Percentiles rank a stretch among this genome's conserved stretches.
Evolutionary conservation across 108 stramenopile genomes (phyloP).

Genomic region (Skeletonema menzelii): DNA sequence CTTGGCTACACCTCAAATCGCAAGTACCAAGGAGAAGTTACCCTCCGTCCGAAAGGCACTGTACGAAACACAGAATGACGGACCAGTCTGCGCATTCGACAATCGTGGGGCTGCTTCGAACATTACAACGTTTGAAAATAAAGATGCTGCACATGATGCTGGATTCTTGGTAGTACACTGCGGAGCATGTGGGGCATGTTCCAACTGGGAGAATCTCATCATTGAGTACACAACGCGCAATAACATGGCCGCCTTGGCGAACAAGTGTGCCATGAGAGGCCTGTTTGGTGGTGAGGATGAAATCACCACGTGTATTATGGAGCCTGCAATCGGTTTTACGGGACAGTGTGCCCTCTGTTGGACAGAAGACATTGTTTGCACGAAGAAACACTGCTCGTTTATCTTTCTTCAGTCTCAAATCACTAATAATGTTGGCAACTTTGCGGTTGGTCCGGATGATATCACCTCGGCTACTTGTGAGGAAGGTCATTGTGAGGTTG

Average conservation of each 20-base stretch:
- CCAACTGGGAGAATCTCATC: slow-evolving; percentile 51
- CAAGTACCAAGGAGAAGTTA: slow-evolving; percentile 7
- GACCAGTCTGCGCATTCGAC: slow-evolving; percentile 60
- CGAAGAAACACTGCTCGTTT: slow-evolving; percentile 53
- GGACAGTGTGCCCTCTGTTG: slow-evolving; percentile 53
- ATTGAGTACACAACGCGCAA: slow-evolving; percentile 48
- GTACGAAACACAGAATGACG: slow-evolving; percentile 40
- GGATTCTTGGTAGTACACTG: slow-evolving; percentile 57
- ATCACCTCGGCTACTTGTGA: slow-evolving; percentile 54
- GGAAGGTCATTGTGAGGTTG: slow-evolving; percentile 50
- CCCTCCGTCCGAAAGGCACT: slow-evolving; percentile 31
- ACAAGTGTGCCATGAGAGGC: slow-evolving; percentile 33
- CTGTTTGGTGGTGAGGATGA: slow-evolving; percentile 52
- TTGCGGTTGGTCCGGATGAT: slow-evolving; percentile 46
- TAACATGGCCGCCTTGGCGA: slow-evolving; percentile 24
- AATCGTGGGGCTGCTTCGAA: slow-evolving; percentile 42
- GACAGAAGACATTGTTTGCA: slow-evolving; percentile 57
- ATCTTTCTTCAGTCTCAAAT: slow-evolving; percentile 56
- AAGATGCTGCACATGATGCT: slow-evolving; percentile 36
- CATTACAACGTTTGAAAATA: slow-evolving; percentile 52
- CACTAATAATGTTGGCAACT: slow-evolving; percentile 49
- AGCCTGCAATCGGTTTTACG: slow-evolving; percentile 42
- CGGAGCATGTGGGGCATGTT: slow-evolving; percentile 56
- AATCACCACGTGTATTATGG: slow-evolving; percentile 44
- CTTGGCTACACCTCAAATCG: slow-evolving; percentile 47